These are phyloP conservation scores for Favolaschia claudopus DNA, from an alignment of 768 basidiomycete genomes.

Conservation along the genomic window DNA sequence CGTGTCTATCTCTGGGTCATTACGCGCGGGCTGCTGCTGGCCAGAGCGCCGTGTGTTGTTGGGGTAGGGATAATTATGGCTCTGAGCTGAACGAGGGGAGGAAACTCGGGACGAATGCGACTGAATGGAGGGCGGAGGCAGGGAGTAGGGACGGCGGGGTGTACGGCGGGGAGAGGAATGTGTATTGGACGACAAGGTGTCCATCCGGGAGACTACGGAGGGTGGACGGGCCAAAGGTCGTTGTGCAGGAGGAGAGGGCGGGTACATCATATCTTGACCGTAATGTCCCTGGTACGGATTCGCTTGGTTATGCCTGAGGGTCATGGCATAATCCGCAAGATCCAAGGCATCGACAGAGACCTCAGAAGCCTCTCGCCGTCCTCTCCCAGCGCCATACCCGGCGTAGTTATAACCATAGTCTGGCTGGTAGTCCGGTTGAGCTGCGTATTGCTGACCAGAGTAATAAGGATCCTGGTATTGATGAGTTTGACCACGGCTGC, in stretches of 20 bases:
- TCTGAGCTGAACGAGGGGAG: conserved; percentile 29
- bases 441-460: conserved; percentile 26
- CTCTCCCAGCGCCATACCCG: conserved; percentile 27
- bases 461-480: conserved; percentile 29
- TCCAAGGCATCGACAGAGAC: conserved; percentile 76
- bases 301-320: conserved; percentile 48
- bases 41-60: conserved; percentile 28
- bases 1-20: conserved; percentile 61
- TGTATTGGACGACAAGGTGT: conserved; percentile 50
- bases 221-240: conserved; percentile 35
- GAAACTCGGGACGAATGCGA: conserved; percentile 31
- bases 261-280: conserved; percentile 39
- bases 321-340: conserved; percentile 72
- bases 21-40: conserved; percentile 29
- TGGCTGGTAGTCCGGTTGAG: conserved; percentile 26
- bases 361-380: conserved; percentile 63
- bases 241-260: conserved; percentile 29
- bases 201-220: conserved; percentile 52
- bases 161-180: conserved; percentile 36
- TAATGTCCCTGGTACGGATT: conserved; percentile 26
- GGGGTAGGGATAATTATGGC: conserved; percentile 26
- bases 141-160: conserved; percentile 53
- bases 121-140: conserved; percentile 50
- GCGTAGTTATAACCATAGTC: conserved; percentile 22
- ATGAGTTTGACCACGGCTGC: conserved; percentile 18